Evolutionary conservation across 768 basidiomycete genomes (phyloP), one percentile per base, ranked within the genome.

Genomic region (Mycena indigotica): DNA sequence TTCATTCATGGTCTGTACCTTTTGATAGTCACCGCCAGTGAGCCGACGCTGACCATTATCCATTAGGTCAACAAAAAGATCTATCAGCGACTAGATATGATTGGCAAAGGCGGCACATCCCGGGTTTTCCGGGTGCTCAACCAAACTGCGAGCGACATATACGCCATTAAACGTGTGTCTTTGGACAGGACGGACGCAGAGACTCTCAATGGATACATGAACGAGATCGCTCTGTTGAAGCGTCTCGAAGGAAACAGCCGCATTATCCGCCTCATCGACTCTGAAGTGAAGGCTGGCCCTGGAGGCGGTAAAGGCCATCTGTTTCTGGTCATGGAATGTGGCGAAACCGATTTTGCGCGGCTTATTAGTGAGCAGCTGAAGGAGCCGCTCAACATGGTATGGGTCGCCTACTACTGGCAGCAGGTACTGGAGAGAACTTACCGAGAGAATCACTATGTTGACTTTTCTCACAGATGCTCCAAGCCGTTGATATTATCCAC

Each of bases 401-500:
- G 95, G 85, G 84, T 98, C 28, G 87, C 93, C 17, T 91, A 94
- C 70, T 96, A 94, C 67, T 99, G 95, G 94, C 91, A 97, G 68
- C 96, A 98, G 84, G 95, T 93, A 58, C 24, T 80, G 70, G 17
- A 5, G 25, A 0, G 39, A 28, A 10, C 32, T 40, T 21, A 6
- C 46, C 3, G 17, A 35, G 19, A 24, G 17, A 21, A 57, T 25
- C 16, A 16, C 50, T 32, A 24, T 38, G 53, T 17, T 35, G 39
- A 61, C 12, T n/a, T 28, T 29, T 41, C 57, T 29, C 51, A 19
- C 67, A 98, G 95, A 99, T 99, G 94, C 76, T 99, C 49, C 88
- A 97, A 79, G 95, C 95, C 1, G 96, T 99, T n/a, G 91, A 97
- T 57, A 89, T 98, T 54, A 96, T 98, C 52, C 96, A 99, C 67